phyloP scores from a whole-genome alignment of 805 yeast genomes.

The Candida qinlingensis region DNA sequence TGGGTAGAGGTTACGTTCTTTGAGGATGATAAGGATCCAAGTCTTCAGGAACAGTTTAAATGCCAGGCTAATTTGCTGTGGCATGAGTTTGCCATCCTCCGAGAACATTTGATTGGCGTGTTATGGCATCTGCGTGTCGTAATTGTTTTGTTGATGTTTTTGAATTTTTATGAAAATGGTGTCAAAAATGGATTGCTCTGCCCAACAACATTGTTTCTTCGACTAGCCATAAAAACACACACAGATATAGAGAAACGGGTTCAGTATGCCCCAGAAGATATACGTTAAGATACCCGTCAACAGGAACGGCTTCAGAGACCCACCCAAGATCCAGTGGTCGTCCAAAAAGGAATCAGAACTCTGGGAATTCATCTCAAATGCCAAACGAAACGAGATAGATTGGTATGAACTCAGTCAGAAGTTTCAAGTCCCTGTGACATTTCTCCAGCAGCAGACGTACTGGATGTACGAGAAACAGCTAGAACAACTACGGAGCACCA shows the following conservation, averaged over 20 bases:
- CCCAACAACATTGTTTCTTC: no score
- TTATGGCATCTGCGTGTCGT: neutral
- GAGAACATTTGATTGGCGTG: neutral
- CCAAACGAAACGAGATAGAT: conserved; percentile 22
- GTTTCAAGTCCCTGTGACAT: conserved; percentile 21
- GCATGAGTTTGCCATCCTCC: conserved; percentile 9
- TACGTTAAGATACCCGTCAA: conserved; percentile 23
- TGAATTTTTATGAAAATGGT: no score
- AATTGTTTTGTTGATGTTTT: neutral
- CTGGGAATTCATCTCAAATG: conserved; percentile 22
- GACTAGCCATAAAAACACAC: no score
- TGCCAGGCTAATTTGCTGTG: neutral
- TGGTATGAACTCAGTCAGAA: conserved; percentile 10
- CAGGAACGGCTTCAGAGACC: conserved; percentile 22
- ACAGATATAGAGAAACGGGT: no score
- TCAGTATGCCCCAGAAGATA: conserved; percentile 14
- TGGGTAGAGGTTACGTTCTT: conserved; percentile 34
- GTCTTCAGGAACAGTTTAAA: conserved; percentile 29
- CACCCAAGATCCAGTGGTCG: conserved; percentile 24
- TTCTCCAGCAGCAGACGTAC: conserved; percentile 25
- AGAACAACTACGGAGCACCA: conserved; percentile 19
- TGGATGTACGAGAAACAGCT: conserved; percentile 26
- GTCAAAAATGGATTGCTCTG: no score
- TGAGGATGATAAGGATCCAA: conserved; percentile 31
- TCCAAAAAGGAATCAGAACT: conserved; percentile 20